Percentiles rank a stretch among this genome's conserved stretches.
Conservation (phyloP, 768 basidiomycete species). For the Mycena leptocephala region DNA sequence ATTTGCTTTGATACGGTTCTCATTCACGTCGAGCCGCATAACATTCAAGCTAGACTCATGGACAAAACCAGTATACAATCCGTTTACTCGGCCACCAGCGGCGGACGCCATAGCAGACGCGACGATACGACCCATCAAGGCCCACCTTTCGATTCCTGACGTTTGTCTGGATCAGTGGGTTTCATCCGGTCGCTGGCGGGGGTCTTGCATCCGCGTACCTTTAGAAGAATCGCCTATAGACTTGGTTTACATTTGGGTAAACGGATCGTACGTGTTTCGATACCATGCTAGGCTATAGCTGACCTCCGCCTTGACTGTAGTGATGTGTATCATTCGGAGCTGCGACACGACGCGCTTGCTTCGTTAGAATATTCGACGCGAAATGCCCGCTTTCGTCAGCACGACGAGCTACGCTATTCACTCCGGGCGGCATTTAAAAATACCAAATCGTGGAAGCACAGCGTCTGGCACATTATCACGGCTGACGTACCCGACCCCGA, state of each 20-base stretch:
- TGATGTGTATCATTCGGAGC: slow-evolving; percentile 30
- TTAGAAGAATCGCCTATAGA: slow-evolving; percentile 36
- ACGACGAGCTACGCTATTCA: slow-evolving; percentile 57
- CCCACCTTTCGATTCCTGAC: slow-evolving; percentile 28
- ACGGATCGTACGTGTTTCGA: slow-evolving; percentile 35
- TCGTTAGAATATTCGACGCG: slow-evolving; percentile 7
- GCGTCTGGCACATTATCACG: slow-evolving; percentile 50
- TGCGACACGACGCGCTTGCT: slow-evolving; percentile 19
- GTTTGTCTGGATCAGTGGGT: slow-evolving; percentile 35
- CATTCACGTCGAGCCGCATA: slow-evolving; percentile 1
- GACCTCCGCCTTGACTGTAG: not conserved
- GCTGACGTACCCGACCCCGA: slow-evolving; percentile 50
- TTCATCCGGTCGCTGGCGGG: slow-evolving; percentile 31
- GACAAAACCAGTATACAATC: slow-evolving; percentile 17
- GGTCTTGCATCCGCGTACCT: slow-evolving; percentile 22
- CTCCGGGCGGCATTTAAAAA: slow-evolving; percentile 51
- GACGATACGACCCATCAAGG: slow-evolving; percentile 29
- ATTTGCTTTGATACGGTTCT: not conserved
- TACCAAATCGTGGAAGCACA: slow-evolving; percentile 41
- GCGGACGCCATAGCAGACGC: slow-evolving; percentile 31
- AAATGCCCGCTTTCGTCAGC: slow-evolving; percentile 45
- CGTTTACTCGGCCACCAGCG: slow-evolving; percentile 28
- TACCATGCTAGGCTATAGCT: not conserved
- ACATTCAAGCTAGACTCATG: slow-evolving; percentile 5
- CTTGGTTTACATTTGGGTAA: slow-evolving; percentile 40